phyloP scores from a whole-genome alignment of 2,329 filamentous ascomycete species.

The Periconia macrospinosa region DNA sequence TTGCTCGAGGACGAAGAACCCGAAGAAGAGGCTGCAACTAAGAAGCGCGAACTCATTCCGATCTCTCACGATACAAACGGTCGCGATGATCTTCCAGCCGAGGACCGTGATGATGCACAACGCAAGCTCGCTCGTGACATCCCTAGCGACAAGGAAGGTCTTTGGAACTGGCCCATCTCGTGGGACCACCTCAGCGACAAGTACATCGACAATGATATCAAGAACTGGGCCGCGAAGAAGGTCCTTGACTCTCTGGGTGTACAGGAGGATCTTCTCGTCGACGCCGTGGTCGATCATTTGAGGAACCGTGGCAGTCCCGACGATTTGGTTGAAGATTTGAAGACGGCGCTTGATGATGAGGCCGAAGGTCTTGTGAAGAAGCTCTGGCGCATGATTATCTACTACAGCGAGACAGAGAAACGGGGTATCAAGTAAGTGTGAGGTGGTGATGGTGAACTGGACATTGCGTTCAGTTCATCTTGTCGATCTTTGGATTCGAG shows the following conservation, averaged over 20 bases:
- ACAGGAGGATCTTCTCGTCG: slow-evolving; percentile 92
- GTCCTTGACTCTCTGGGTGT: slow-evolving; percentile 95
- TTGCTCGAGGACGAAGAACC: slow-evolving; percentile 89
- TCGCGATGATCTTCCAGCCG: slow-evolving; percentile 67
- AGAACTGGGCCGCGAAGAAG: slow-evolving; percentile 97
- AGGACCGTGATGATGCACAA: slow-evolving; percentile 82
- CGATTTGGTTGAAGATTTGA: slow-evolving; percentile 80
- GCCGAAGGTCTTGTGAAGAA: slow-evolving; percentile 93
- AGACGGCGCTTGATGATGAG: slow-evolving; percentile 90
- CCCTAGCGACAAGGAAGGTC: slow-evolving; percentile 77
- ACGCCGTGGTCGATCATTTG: slow-evolving; percentile 87
- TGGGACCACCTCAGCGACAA: slow-evolving; percentile 88
- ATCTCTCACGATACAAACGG: slow-evolving; percentile 50
- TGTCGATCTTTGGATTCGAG: too few relatives aligned
- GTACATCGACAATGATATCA: slow-evolving; percentile 80
- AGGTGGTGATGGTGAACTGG: background rate
- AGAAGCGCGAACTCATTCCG: slow-evolving; percentile 68
- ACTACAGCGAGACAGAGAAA: slow-evolving; percentile 95
- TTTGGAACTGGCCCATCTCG: slow-evolving; percentile 91
- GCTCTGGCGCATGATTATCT: slow-evolving; percentile 97
- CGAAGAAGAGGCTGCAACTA: slow-evolving; percentile 63
- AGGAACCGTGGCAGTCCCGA: slow-evolving; percentile 73
- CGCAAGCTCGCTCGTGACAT: slow-evolving; percentile 86
- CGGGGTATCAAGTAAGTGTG: slow-evolving; percentile 62
- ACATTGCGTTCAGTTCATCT: background rate